These are phyloP conservation scores for Aspergillus fijiensis DNA, from an alignment of 2,329 filamentous ascomycete species.

Conservation along the genomic window DNA sequence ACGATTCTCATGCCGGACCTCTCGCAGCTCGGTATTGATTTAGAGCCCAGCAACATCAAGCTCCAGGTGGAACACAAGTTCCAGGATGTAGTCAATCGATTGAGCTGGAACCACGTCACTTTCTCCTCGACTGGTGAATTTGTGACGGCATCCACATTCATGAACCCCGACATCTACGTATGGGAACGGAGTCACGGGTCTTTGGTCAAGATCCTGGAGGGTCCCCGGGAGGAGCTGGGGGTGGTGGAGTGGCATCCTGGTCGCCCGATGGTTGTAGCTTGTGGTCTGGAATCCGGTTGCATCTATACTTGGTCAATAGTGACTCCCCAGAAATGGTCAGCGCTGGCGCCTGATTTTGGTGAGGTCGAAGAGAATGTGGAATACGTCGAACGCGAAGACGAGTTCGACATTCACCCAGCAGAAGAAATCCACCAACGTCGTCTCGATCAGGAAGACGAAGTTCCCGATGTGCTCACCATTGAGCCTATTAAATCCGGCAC, in stretches of 20 bases:
- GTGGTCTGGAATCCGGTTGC: constrained; percentile 85
- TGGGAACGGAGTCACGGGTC: constrained; percentile 95
- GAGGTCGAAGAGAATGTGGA: constrained; percentile 98
- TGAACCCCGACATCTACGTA: constrained; percentile 98
- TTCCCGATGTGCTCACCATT: constrained; percentile 82
- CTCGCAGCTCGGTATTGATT: constrained; percentile 51
- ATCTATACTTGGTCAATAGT: constrained; percentile 97
- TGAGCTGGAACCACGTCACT: constrained; percentile 96
- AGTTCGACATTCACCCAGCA: constrained; percentile 95
- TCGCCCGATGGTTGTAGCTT: constrained; percentile 82
- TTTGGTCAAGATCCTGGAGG: constrained; percentile 93
- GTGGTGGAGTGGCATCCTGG: constrained; percentile 97
- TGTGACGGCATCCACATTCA: constrained; percentile 92
- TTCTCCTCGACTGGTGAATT: constrained; percentile 95
- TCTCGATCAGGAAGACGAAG: constrained; percentile 88
- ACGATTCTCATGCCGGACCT: constrained; percentile 86
- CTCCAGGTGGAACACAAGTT: constrained; percentile 96
- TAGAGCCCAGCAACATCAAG: constrained; percentile 82
- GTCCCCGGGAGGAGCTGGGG: constrained; percentile 92
- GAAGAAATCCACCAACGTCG: constrained; percentile 91
- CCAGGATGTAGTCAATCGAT: constrained; percentile 90
- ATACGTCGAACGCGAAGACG: constrained; percentile 92
- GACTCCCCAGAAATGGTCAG: constrained; percentile 95
- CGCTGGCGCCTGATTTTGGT: constrained; percentile 91
- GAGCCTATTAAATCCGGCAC: constrained; percentile 64